Evolutionary conservation across 2,329 filamentous ascomycete species (phyloP).

Genomic region (Fusarium sororula): DNA sequence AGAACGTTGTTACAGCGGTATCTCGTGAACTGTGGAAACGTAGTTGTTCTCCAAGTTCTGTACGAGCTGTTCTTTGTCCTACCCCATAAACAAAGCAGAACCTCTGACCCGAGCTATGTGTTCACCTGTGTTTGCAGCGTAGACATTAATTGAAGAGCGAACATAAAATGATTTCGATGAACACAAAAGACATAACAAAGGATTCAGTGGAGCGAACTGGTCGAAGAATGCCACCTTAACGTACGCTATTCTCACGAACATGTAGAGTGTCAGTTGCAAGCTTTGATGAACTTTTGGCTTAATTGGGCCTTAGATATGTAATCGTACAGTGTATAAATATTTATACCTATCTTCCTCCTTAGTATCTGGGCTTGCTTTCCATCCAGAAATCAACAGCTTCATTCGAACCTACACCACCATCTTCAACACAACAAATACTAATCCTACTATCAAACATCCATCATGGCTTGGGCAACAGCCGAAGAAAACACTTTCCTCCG

Average conservation of each 20-base stretch:
- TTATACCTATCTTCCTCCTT: too few species aligned
- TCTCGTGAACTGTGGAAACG: fast-evolving
- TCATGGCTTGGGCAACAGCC: neutral
- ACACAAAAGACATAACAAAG: neutral
- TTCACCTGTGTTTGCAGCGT: fast-evolving
- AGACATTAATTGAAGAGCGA: fast-evolving
- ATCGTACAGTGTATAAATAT: fast-evolving
- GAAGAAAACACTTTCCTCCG: neutral
- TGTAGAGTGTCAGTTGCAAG: fast-evolving
- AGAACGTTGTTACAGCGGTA: fast-evolving
- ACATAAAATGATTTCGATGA: neutral
- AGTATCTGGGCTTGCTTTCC: fast-evolving
- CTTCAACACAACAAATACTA: neutral
- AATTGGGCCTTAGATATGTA: fast-evolving
- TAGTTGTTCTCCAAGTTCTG: neutral
- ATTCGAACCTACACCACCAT: neutral
- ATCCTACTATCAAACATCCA: neutral
- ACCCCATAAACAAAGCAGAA: fast-evolving
- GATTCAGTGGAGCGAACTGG: fast-evolving
- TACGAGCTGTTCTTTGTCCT: neutral
- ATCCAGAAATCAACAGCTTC: neutral
- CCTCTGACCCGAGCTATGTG: fast-evolving
- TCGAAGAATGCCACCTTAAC: fast-evolving
- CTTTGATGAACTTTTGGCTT: neutral
- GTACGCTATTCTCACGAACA: neutral